Base-by-base conservation (phyloP, 148 eudicot species). In the Camellia lanceoleosa region DNA sequence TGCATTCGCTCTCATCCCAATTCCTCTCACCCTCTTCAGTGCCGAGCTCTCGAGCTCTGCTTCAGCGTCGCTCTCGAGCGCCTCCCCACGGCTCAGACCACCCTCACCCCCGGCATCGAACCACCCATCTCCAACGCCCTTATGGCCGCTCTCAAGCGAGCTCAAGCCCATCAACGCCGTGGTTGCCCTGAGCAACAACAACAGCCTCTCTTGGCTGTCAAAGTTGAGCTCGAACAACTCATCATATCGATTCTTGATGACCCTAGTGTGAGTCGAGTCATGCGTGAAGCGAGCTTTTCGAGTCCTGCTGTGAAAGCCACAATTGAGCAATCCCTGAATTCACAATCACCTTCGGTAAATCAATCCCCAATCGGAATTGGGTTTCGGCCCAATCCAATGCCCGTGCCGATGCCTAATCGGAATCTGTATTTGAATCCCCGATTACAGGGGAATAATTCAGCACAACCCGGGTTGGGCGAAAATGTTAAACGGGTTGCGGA, bases 161-260 rank as follows among this genome's bases (percentile, higher is more conserved):
- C 98, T 0, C 98, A 95, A 69, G 97, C 98, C 2, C 96, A 95
- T 58, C 98, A 95, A 67, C 82, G 98, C 10, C 88, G 97, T 0
- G 98, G 98, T 0, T 95, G 98, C 78, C 97, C 97, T 0, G 98
- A 95, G 74, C 98, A 95, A 76, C 97, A 90, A 71, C 98, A 95
- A 68, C 98, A 95, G 80, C 98, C 98, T 1, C 75, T 95, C 7
- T 64, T 95, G 4, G 98, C 98, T 0, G 96, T 95, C 1, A 95
- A 95, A n/a, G 98, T 95, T 1, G 98, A 95, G 92, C 87, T 95
- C 0, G 97, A 93, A 56, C 97, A 95, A 87, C 83, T 95, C 5
- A 84, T 95, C 14, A 88, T 95, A 1, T 93, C 97, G 3, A 95
- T 95, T 2, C 76, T 95, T 4, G 98, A 95, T 80, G 98, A 95